Conservation (phyloP, 345 rosid species). For the Eutrema yunnanense region DNA sequence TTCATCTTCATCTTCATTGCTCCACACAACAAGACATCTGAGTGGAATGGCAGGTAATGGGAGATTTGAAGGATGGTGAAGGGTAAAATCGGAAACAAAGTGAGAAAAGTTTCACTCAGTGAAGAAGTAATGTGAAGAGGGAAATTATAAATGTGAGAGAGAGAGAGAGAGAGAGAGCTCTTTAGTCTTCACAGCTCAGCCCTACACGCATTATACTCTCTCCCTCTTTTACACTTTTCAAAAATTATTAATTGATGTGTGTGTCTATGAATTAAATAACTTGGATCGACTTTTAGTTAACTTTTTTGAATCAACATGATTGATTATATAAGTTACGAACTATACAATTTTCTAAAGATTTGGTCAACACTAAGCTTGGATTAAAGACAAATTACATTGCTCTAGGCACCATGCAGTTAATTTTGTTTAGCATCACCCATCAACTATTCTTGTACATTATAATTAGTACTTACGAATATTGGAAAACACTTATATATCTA, state of each 20-base stretch:
- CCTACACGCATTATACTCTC: not conserved
- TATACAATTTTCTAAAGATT: not conserved
- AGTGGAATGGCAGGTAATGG: not conserved
- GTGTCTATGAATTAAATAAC: not conserved
- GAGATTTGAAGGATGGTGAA: constrained; percentile 20
- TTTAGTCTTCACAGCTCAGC: constrained; percentile 15
- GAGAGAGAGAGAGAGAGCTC: constrained; percentile 1
- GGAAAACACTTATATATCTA: not conserved
- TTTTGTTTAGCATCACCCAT: not conserved
- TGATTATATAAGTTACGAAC: constrained; percentile 11
- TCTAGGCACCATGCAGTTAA: constrained; percentile 9
- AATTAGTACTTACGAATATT: not conserved
- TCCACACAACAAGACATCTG: constrained; percentile 56
- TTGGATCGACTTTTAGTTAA: constrained; percentile 7
- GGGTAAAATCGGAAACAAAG: constrained; percentile 4
- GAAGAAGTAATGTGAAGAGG: constrained; percentile 4
- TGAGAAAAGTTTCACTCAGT: not conserved
- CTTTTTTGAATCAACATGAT: constrained; percentile 22
- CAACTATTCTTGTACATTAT: not conserved
- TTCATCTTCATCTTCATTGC: constrained; percentile 79
- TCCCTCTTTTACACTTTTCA: not conserved
- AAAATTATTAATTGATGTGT: not conserved
- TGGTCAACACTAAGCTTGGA: constrained; percentile 19
- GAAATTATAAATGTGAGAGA: constrained; percentile 34
- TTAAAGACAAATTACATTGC: constrained; percentile 15